phyloP scores from a whole-genome alignment of 768 basidiomycete species.

The Mrakia blollopis region DNA sequence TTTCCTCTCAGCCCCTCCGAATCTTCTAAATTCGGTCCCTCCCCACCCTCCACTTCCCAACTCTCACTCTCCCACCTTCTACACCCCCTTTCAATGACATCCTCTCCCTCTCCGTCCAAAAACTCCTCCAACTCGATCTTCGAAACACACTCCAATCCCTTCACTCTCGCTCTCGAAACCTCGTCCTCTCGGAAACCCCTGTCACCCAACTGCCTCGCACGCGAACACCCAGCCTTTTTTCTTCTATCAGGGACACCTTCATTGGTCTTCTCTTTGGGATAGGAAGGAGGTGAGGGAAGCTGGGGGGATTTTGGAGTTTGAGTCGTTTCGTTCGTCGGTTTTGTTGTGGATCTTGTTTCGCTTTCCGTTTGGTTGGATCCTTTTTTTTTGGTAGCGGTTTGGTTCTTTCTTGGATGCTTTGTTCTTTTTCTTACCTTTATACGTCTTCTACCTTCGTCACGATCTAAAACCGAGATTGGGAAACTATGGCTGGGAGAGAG shows the following conservation, averaged over 20 bases:
- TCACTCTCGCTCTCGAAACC: not conserved
- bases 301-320: conserved; percentile 9
- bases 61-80: conserved; percentile 1
- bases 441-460: conserved; percentile 12
- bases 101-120: not conserved
- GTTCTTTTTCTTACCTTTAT: not conserved
- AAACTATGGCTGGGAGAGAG: not conserved
- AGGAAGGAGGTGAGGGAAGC: conserved; percentile 13
- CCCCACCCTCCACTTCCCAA: not conserved
- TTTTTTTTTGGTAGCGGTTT: not conserved
- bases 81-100: not conserved
- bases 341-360: not conserved
- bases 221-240: conserved; percentile 28
- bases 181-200: conserved; percentile 10
- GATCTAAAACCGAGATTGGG: conserved; percentile 6
- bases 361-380: not conserved
- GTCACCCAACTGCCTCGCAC: conserved; percentile 31
- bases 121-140: not conserved
- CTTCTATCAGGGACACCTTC: not conserved
- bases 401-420: not conserved
- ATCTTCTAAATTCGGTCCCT: conserved; percentile 27
- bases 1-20: conserved; percentile 25
- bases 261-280: not conserved
- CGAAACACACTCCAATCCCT: not conserved
- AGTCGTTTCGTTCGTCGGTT: too few relatives aligned